phyloP scores from a whole-genome alignment of 352 stramenopile species.

The Phytopythium delawarense region DNA sequence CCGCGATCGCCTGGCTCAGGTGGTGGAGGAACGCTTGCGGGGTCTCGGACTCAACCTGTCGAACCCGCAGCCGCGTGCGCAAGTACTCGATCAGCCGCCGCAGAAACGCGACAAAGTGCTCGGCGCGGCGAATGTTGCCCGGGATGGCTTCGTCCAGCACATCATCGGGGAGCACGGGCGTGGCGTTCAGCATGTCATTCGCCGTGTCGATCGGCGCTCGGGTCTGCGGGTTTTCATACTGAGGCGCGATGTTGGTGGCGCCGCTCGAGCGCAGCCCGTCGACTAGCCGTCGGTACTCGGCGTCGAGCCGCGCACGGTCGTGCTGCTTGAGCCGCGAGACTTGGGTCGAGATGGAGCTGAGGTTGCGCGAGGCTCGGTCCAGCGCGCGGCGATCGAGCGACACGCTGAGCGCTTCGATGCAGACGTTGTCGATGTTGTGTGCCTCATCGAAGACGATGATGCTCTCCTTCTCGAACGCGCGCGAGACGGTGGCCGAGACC shows the following conservation, averaged over 20 bases:
- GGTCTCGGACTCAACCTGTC: conserved; percentile 95
- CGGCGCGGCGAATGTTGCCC: conserved; percentile 96
- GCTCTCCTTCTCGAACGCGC: conserved; percentile 92
- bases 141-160: conserved; percentile 97
- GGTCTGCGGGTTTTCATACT: conserved; percentile 38
- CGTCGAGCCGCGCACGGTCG: conserved; percentile 89
- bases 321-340: conserved; percentile 88
- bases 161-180: conserved; percentile 87
- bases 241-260: conserved; percentile 41
- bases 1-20: conserved; percentile 89
- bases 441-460: conserved; percentile 98
- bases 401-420: conserved; percentile 97
- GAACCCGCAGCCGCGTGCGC: conserved; percentile 72
- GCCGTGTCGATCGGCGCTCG: conserved; percentile 41
- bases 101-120: conserved; percentile 99
- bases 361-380: conserved; percentile 90
- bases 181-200: conserved; percentile 68
- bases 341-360: conserved; percentile 74
- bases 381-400: conserved; percentile 92
- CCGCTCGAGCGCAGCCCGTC: conserved; percentile 93
- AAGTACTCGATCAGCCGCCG: conserved; percentile 95
- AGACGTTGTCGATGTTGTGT: conserved; percentile 99
- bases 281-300: conserved; percentile 95
- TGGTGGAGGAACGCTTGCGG: conserved; percentile 96
- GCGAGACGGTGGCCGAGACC: conserved; percentile 87